These are phyloP conservation scores for Eimeria sp. DNA, from an alignment of 169 alveolate species.

Conservation along the genomic window DNA sequence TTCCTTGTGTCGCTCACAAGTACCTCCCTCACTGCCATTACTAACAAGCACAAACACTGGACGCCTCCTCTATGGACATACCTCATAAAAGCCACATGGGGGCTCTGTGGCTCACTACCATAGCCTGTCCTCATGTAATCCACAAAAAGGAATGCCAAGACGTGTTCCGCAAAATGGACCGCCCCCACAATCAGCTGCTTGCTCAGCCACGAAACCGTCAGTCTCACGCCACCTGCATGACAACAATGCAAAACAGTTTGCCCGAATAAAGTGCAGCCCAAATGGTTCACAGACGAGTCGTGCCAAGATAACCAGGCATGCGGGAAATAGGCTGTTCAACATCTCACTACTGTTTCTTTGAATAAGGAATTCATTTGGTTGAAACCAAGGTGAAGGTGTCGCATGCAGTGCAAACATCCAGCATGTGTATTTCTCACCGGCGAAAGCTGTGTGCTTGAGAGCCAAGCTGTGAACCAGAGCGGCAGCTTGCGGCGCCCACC, in stretches of 20 bases:
- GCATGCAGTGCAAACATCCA: not conserved
- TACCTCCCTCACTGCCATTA: not conserved
- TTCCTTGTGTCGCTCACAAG: not conserved
- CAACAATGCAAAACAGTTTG: not conserved
- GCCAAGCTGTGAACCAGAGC: conserved; percentile 75
- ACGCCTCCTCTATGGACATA: not conserved
- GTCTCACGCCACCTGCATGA: conserved; percentile 55
- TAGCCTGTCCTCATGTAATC: conserved; percentile 72
- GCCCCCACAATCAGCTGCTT: conserved; percentile 70
- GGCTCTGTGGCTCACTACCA: conserved; percentile 76
- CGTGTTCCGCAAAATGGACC: conserved; percentile 77
- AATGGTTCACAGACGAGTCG: not conserved
- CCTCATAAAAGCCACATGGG: conserved; percentile 80
- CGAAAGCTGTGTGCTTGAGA: conserved; percentile 58
- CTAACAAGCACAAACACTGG: not conserved
- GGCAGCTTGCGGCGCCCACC: conserved; percentile 80
- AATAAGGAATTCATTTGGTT: not conserved
- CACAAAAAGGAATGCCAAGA: conserved; percentile 66
- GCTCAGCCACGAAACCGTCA: conserved; percentile 73
- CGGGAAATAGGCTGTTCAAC: not conserved
- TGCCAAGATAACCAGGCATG: not conserved
- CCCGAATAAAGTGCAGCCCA: not conserved
- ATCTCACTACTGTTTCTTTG: too few relatives aligned
- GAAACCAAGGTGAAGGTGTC: not conserved
- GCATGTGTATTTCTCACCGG: conserved; percentile 6